Evolutionary conservation across 208 protist species (phyloP), one percentile per base, ranked within the genome.

Genomic region (Acanthamoeba sp.): DNA sequence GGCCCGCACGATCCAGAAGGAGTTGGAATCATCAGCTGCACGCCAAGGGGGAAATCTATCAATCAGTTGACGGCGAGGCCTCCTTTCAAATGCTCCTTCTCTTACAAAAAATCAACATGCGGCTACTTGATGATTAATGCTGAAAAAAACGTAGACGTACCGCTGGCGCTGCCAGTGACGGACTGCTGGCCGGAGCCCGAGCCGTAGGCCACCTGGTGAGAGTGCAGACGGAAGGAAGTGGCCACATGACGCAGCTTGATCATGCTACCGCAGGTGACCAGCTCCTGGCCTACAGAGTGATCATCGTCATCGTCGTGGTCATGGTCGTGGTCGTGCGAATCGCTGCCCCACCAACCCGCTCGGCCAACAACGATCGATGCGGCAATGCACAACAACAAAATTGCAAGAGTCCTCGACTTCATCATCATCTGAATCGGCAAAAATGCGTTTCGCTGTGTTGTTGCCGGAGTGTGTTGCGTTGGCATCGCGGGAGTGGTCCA

Each of bases 261-360:
- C 16, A 96, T 64, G 89, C 95, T 97, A 32, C 96, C 97, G 95
- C 94, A 97, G 34, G 97, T 97, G 5, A 93, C 89, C 10, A 97
- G 62, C 85, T 95, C 76, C 14, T 45, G 55, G 29, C 73, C 95
- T 69, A 5, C 1, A 2, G 29, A 27, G 40, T 82, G 48, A 10
- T 93, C 34, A 9, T 93, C 89, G 66, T 93, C 89, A 38, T 93
- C 64, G n/a, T 93, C 89, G 40, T 93, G 64, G 64, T 62, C 40
- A 45, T 93, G 89, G 4, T 82, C 52, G 55, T 89, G 82, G 20
- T 34, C 69, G 52, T 59, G 52, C 34, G 10, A 9, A 0, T 91
- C 85, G 22, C 57, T 55, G 20, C 85, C 55, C 85, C 85, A 91
- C 85, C 85, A 91, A 4, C 85, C 85, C 32, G 76, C 76, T 6